phyloP scores from a whole-genome alignment of 345 rosid species.

The Eucalyptus cloeziana region DNA sequence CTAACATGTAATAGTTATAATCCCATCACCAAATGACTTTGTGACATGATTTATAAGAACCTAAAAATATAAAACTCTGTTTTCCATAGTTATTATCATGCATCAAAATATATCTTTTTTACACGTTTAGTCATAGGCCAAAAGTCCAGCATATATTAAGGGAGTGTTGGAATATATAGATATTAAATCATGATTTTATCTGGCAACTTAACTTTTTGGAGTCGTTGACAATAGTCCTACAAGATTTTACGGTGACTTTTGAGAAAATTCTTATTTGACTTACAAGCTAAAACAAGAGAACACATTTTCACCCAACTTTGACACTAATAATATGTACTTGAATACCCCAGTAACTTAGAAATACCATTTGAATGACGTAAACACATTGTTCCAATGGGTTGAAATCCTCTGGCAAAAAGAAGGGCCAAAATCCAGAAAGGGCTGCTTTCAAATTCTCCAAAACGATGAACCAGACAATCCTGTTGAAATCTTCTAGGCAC shows the following conservation, averaged over 20 bases:
- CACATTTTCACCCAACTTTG: background rate
- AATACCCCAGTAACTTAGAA: background rate
- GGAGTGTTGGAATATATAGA: background rate
- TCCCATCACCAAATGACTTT: background rate
- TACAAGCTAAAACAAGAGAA: background rate
- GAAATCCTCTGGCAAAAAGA: background rate
- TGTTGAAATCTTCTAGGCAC: background rate
- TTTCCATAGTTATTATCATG: background rate
- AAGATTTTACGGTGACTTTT: background rate
- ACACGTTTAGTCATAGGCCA: background rate
- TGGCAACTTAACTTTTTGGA: fast-evolving
- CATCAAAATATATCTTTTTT: background rate
- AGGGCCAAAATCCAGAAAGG: background rate
- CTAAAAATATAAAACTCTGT: background rate
- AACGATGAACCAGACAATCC: background rate
- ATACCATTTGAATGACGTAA: background rate
- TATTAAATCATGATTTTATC: background rate
- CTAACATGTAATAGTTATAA: background rate
- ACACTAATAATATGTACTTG: background rate
- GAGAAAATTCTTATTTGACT: background rate
- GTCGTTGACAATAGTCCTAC: fast-evolving
- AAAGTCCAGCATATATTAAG: background rate
- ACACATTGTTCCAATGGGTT: background rate
- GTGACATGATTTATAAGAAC: background rate
- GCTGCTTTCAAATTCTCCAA: background rate